These are phyloP conservation scores for Fusarium floridanum DNA, from an alignment of 2,329 filamentous ascomycete species.

Conservation along the genomic window DNA sequence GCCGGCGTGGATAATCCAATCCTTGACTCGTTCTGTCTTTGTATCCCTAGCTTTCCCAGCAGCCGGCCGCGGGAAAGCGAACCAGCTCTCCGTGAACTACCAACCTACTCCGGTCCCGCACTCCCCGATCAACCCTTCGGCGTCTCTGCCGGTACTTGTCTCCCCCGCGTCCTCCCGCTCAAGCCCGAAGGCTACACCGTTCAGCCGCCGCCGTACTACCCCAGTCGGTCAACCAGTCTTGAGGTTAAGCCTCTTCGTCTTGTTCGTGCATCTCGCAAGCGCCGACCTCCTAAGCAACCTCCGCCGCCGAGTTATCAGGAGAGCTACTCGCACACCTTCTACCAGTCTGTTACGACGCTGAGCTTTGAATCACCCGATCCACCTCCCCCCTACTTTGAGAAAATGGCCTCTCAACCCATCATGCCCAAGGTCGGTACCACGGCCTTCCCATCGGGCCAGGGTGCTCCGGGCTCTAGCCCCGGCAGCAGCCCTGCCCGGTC, in stretches of 20 bases:
- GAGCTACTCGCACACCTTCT: conserved; percentile 25
- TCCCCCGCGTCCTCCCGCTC: conserved; percentile 37
- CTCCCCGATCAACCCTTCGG: conserved; percentile 21
- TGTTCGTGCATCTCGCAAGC: conserved; percentile 33
- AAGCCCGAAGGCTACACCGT: conserved; percentile 33
- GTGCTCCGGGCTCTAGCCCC: conserved; percentile 11
- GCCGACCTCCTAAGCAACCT: conserved; percentile 10
- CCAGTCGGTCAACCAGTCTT: conserved; percentile 24
- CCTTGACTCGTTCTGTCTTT: conserved; percentile 35
- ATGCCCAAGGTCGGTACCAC: conserved; percentile 38
- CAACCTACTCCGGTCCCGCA: conserved; percentile 30
- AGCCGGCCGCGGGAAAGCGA: conserved; percentile 33
- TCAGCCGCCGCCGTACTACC: conserved; percentile 35
- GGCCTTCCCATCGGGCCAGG: conserved; percentile 8
- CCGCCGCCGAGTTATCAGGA: conserved; percentile 34
- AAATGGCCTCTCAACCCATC: conserved; percentile 31
- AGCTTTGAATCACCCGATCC: conserved; percentile 32
- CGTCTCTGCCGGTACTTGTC: conserved; percentile 30
- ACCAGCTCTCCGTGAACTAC: conserved; percentile 21
- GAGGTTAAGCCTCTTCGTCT: conserved; percentile 38
- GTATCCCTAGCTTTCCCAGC: conserved; percentile 34
- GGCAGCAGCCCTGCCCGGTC: conserved; percentile 27
- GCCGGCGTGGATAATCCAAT: conserved; percentile 39
- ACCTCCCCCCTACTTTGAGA: conserved; percentile 34
- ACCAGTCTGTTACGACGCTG: conserved; percentile 31